Evolutionary conservation across 495 filamentous ascomycete species (phyloP).

Genomic region (Astrothelium macrocarpum): DNA sequence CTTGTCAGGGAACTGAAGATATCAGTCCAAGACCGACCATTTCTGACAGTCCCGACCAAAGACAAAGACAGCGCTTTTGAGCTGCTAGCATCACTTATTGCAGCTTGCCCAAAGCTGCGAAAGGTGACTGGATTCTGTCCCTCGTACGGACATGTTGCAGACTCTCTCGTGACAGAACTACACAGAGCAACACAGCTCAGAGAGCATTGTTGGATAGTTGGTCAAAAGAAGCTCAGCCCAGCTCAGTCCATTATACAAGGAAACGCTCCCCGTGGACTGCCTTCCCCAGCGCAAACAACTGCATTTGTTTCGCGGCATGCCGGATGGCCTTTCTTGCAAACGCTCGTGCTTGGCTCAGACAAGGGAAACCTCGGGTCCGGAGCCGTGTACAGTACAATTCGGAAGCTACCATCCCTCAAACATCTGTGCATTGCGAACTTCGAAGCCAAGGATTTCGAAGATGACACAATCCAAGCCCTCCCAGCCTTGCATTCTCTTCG

Average conservation of each 20-base stretch:
- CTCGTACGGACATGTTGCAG: conserved; percentile 61
- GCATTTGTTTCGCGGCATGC: conserved; percentile 61
- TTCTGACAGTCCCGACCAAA: conserved; percentile 32
- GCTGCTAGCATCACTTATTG: conserved; percentile 67
- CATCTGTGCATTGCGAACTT: conserved; percentile 69
- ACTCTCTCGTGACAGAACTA: conserved; percentile 66
- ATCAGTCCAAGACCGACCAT: conserved; percentile 45
- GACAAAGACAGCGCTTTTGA: conserved; percentile 57
- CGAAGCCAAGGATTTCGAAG: conserved; percentile 60
- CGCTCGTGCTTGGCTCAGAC: conserved; percentile 61
- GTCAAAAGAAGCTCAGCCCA: conserved; percentile 31
- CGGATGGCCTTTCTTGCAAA: conserved; percentile 62
- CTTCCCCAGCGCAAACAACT: conserved; percentile 52
- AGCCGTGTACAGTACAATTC: conserved; percentile 55
- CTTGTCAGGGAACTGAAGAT: conserved; percentile 68
- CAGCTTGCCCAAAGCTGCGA: conserved; percentile 81
- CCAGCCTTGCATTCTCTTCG: conserved; percentile 65
- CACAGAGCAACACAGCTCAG: conserved; percentile 64
- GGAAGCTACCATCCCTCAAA: conserved; percentile 56
- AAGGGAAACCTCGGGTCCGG: conserved; percentile 44
- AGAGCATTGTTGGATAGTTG: conserved; percentile 72
- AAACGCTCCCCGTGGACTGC: conserved; percentile 38
- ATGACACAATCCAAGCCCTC: conserved; percentile 57
- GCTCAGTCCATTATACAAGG: conserved; percentile 21
- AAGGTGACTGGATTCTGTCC: conserved; percentile 60